Conservation (phyloP, 2,329 filamentous ascomycete species). For the Didymosphaeria variabile region DNA sequence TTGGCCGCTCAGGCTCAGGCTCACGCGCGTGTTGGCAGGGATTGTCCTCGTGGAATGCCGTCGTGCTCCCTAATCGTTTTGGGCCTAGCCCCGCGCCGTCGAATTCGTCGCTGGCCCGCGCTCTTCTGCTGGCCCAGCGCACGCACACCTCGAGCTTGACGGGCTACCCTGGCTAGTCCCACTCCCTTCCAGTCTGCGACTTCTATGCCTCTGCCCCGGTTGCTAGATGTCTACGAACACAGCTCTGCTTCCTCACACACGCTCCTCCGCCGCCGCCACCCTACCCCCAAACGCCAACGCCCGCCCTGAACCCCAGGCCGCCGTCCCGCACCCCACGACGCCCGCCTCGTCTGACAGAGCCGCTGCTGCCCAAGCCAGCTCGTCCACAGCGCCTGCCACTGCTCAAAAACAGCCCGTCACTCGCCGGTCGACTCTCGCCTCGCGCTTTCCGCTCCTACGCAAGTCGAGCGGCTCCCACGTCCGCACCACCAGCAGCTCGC, state of each 20-base stretch:
- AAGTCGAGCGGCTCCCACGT: constrained; percentile 41
- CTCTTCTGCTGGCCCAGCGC: constrained; percentile 12
- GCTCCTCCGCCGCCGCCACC: constrained; percentile 30
- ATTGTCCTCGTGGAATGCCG: constrained; percentile 15
- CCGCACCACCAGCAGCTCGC: constrained; percentile 31
- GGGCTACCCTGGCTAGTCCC: constrained; percentile 46
- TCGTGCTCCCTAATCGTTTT: constrained; percentile 7
- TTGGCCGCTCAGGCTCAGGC: constrained; percentile 8
- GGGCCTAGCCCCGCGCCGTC: constrained; percentile 5
- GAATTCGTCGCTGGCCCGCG: constrained; percentile 11
- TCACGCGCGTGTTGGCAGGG: constrained; percentile 13
- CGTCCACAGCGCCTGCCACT: constrained; percentile 14
- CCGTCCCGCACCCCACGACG: constrained; percentile 12
- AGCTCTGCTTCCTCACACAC: constrained; percentile 39
- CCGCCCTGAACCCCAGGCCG: constrained; percentile 15
- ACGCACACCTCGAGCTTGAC: constrained; percentile 24
- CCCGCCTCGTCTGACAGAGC: constrained; percentile 14
- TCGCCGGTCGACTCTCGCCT: constrained; percentile 41
- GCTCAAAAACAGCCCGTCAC: not conserved
- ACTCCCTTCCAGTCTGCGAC: constrained; percentile 42
- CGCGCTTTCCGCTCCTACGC: constrained; percentile 46
- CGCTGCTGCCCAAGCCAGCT: constrained; percentile 14
- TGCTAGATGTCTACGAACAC: constrained; percentile 47
- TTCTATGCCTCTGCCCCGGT: constrained; percentile 43
- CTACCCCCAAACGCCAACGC: constrained; percentile 21